Percentiles rank a stretch among this genome's conserved stretches.
phyloP scores from a whole-genome alignment of 2,329 filamentous ascomycete species.

The Phymatotrichopsis omnivora region DNA sequence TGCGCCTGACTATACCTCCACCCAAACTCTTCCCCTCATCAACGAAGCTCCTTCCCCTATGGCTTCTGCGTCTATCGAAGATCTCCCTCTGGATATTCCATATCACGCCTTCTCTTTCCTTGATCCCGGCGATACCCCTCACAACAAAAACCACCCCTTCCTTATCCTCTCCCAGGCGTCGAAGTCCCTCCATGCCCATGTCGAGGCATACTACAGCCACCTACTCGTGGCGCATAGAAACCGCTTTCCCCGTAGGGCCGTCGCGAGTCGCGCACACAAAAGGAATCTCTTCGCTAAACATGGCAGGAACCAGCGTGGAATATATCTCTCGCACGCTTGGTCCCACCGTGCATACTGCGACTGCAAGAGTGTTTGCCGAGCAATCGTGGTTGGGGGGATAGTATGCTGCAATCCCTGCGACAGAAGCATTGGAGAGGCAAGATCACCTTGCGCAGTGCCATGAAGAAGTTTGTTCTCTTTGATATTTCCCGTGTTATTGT shows the following conservation, averaged over 20 bases:
- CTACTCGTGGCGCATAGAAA: constrained; percentile 13
- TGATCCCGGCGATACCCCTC: constrained; percentile 17
- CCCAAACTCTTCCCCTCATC: no score
- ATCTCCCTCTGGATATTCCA: constrained; percentile 17
- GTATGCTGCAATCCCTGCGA: constrained; percentile 21
- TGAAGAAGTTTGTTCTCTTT: constrained; percentile 10
- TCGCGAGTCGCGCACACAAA: neutral
- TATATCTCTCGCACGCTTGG: constrained; percentile 6
- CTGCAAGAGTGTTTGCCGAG: constrained; percentile 10
- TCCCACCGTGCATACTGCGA: constrained; percentile 15
- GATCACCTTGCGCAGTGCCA: constrained; percentile 20
- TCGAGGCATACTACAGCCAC: constrained; percentile 16
- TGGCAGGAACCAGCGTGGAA: constrained; percentile 5
- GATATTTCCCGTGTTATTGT: neutral
- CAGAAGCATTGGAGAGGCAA: constrained; percentile 13
- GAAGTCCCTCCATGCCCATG: constrained; percentile 7
- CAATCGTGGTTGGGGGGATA: constrained; percentile 9
- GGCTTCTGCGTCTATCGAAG: constrained; percentile 10
- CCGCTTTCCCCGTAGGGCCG: neutral
- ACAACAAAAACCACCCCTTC: constrained; percentile 7
- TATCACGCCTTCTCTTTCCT: constrained; percentile 20
- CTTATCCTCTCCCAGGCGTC: constrained; percentile 14
- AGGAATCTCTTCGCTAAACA: neutral
- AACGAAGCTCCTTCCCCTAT: no score
- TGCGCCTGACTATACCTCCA: no score